These are phyloP conservation scores for Colletotrichum graminicola DNA, from an alignment of 2,329 filamentous ascomycete species.

Conservation along the genomic window DNA sequence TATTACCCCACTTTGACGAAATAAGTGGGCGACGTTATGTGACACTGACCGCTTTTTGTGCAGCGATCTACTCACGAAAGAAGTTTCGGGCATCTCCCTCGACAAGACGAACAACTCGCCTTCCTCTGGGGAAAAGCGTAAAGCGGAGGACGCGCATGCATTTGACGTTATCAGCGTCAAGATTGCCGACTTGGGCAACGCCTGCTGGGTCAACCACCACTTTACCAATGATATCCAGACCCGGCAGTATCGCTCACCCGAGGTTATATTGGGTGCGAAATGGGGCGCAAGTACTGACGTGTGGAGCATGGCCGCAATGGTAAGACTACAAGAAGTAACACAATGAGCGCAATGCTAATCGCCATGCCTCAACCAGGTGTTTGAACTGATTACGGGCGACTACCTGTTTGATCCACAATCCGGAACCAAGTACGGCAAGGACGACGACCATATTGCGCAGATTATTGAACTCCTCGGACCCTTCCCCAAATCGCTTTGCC, in stretches of 20 bases:
- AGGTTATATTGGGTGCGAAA: conserved; percentile 95
- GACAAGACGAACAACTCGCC: conserved; percentile 75
- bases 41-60: conserved; percentile 30
- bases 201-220: conserved; percentile 98
- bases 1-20: conserved; percentile 42
- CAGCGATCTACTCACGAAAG: conserved; percentile 89
- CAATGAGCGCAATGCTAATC: not conserved
- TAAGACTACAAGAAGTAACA: conserved; percentile 58
- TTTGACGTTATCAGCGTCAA: conserved; percentile 94
- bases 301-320: conserved; percentile 99
- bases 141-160: conserved; percentile 67
- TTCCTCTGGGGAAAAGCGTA: conserved; percentile 71
- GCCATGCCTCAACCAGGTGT: conserved; percentile 73
- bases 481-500: conserved; percentile 91
- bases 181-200: conserved; percentile 97
- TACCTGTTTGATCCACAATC: conserved; percentile 99
- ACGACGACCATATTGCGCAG: conserved; percentile 98
- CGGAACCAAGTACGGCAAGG: conserved; percentile 98
- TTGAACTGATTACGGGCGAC: conserved; percentile 97
- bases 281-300: conserved; percentile 99
- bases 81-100: conserved; percentile 94
- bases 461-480: conserved; percentile 96
- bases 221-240: conserved; percentile 99
- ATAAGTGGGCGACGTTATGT: conserved; percentile 16
- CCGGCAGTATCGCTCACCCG: conserved; percentile 94